These are phyloP conservation scores for Citrus medica DNA, from an alignment of 345 rosid species.

Conservation along the genomic window DNA sequence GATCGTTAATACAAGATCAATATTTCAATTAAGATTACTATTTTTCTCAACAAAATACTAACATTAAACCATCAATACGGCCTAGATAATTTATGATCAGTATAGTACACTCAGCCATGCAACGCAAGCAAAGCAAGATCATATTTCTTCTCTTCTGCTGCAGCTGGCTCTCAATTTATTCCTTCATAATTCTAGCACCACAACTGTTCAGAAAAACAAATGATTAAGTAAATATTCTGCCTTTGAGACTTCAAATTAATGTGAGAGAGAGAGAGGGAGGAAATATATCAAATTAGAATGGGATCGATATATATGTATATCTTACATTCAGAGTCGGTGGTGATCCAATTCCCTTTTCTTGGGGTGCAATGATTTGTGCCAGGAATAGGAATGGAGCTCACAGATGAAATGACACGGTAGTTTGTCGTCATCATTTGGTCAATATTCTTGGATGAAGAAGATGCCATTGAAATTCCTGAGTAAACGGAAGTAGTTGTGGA, in stretches of 20 bases:
- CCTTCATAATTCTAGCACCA: slow-evolving; percentile 83
- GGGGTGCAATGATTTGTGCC: slow-evolving; percentile 17
- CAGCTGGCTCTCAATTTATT: background rate
- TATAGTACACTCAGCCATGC: background rate
- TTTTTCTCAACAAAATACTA: background rate
- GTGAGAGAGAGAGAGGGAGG: too few species aligned
- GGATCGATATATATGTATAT: background rate
- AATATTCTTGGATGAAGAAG: slow-evolving; percentile 43
- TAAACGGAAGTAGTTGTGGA: slow-evolving; percentile 44
- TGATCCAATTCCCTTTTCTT: slow-evolving; percentile 84
- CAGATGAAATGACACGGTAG: slow-evolving; percentile 14
- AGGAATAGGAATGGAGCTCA: slow-evolving; percentile 40
- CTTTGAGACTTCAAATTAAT: background rate
- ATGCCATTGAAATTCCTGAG: slow-evolving; percentile 50
- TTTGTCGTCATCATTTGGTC: slow-evolving; percentile 12
- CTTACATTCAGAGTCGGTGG: slow-evolving; percentile 89
- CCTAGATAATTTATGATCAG: background rate
- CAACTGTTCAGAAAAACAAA: slow-evolving; percentile 43
- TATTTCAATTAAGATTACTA: background rate
- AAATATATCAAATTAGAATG: background rate
- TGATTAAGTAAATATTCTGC: background rate
- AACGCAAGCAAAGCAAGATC: background rate
- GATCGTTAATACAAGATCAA: background rate
- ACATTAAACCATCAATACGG: background rate
- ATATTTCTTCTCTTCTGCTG: background rate